These are phyloP conservation scores for Gymnopilus junonius DNA, from an alignment of 768 basidiomycete species.

Conservation along the genomic window DNA sequence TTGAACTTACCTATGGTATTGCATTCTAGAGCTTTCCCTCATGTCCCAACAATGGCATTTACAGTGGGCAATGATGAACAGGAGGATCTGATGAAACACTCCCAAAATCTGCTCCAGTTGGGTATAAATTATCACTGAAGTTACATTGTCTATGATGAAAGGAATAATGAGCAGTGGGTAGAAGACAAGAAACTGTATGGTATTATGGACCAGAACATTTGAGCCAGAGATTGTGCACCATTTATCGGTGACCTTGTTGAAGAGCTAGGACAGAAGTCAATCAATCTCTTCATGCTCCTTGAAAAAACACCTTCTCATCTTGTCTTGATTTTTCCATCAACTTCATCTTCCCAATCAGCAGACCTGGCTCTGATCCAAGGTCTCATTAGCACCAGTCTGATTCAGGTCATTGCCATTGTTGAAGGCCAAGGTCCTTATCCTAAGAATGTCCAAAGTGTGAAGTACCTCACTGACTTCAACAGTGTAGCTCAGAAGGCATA, in stretches of 20 bases:
- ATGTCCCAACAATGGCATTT: neutral
- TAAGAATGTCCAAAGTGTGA: neutral
- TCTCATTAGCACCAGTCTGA: neutral
- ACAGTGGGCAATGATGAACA: neutral
- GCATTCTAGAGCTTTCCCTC: neutral
- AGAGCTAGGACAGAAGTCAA: neutral
- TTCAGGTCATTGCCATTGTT: neutral
- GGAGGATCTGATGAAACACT: neutral
- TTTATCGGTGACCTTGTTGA: neutral
- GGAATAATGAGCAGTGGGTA: neutral
- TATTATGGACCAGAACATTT: neutral
- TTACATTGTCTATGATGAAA: neutral
- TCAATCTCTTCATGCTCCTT: neutral
- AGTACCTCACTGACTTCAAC: neutral
- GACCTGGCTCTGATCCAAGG: neutral
- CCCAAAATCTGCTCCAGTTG: neutral
- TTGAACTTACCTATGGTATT: neutral
- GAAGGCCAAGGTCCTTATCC: neutral
- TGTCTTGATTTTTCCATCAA: neutral
- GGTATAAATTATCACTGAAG: neutral
- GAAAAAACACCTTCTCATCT: neutral
- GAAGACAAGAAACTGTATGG: neutral
- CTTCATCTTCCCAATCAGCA: neutral
- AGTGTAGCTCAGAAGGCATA: neutral
- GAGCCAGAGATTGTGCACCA: neutral